Percentiles rank a stretch among this genome's conserved stretches.
These are phyloP conservation scores for Exophiala calicioides DNA, from an alignment of 2,329 filamentous ascomycete species.

Conservation along the genomic window DNA sequence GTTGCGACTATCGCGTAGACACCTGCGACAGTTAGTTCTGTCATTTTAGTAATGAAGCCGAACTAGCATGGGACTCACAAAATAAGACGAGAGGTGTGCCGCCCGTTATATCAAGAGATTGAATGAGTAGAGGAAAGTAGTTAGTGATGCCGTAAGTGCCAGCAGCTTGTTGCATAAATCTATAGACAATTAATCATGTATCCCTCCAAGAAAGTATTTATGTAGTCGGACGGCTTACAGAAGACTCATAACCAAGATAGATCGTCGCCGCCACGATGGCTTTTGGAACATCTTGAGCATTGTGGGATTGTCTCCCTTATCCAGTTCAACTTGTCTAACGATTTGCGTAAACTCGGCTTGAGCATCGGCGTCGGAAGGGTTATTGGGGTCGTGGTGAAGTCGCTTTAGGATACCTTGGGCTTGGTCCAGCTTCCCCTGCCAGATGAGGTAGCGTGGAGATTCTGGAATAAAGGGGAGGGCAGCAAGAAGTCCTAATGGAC, in stretches of 20 bases:
- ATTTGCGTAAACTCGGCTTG: slow-evolving; percentile 70
- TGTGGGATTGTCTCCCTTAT: background rate
- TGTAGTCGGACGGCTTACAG: slow-evolving; percentile 3
- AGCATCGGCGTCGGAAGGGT: slow-evolving; percentile 73
- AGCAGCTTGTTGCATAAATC: slow-evolving; percentile 33
- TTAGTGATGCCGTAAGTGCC: slow-evolving; percentile 37
- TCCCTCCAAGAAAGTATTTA: no score
- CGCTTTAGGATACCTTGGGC: slow-evolving; percentile 64
- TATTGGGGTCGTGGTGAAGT: slow-evolving; percentile 76
- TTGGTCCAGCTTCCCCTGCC: slow-evolving; percentile 67
- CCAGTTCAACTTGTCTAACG: slow-evolving; percentile 3
- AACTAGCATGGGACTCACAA: slow-evolving; percentile 19
- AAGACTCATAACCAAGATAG: slow-evolving; percentile 10
- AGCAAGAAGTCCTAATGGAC: background rate
- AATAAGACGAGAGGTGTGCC: slow-evolving; percentile 46
- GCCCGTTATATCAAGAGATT: slow-evolving; percentile 37
- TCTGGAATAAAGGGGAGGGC: slow-evolving; percentile 65
- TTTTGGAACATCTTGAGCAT: slow-evolving; percentile 17
- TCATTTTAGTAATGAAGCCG: background rate
- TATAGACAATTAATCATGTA: slow-evolving; percentile 25
- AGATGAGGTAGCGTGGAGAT: slow-evolving; percentile 83
- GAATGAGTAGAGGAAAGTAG: slow-evolving; percentile 43
- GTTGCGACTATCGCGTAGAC: slow-evolving; percentile 44
- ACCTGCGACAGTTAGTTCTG: background rate
- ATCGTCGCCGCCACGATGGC: slow-evolving; percentile 12